phyloP scores from a whole-genome alignment of 495 filamentous ascomycete genomes.

The Acidomyces sp. region DNA sequence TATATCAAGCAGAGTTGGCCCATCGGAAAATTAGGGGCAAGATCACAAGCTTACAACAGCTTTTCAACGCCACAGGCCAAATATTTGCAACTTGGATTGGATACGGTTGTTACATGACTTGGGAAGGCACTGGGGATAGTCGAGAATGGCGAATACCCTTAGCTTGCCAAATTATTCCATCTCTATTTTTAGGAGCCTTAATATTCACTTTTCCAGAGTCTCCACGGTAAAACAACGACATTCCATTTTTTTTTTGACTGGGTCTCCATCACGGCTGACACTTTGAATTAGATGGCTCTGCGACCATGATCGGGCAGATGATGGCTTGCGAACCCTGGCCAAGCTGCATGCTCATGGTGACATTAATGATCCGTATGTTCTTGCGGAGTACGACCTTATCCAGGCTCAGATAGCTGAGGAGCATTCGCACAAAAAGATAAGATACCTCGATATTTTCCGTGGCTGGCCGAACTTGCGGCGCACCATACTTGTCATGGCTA shows the following conservation, averaged over 20 bases:
- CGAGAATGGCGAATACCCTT: slow-evolving; percentile 22
- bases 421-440: slow-evolving; percentile 15
- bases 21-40: slow-evolving; percentile 22
- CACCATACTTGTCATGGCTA: slow-evolving; percentile 23
- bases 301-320: slow-evolving; percentile 21
- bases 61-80: slow-evolving; percentile 18
- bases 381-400: slow-evolving; percentile 26
- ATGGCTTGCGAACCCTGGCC: slow-evolving; percentile 24
- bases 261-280: no score
- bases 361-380: slow-evolving; percentile 22
- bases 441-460: slow-evolving; percentile 20
- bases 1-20: slow-evolving; percentile 23
- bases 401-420: slow-evolving; percentile 18
- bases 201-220: slow-evolving; percentile 26
- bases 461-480: slow-evolving; percentile 20
- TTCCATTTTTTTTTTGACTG: no score
- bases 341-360: slow-evolving; percentile 26
- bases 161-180: slow-evolving; percentile 19
- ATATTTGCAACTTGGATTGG: slow-evolving; percentile 26
- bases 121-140: slow-evolving; percentile 13
- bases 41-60: slow-evolving; percentile 22
- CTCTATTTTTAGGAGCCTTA: slow-evolving; percentile 19
- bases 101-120: slow-evolving; percentile 24
- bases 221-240: no score
- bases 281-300: slow-evolving; percentile 23